Conservation (phyloP, 2,329 filamentous ascomycete species). For the Stemphylium beticola region DNA sequence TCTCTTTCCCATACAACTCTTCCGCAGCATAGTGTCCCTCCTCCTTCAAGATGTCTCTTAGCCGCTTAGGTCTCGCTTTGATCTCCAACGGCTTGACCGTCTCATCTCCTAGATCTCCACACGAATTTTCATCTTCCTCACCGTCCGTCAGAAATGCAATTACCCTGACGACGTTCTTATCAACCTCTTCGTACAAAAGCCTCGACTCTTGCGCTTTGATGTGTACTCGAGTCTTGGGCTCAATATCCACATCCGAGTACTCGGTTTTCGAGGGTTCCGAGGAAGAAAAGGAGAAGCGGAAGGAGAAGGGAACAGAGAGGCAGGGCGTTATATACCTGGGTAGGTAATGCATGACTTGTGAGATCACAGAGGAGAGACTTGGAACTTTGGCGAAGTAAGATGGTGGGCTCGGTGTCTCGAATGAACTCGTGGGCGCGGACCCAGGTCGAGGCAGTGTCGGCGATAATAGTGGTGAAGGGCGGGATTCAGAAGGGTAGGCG, state of each 20-base stretch:
- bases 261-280: background rate
- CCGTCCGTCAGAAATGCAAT: background rate
- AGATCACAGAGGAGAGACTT: background rate
- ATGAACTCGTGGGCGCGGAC: background rate
- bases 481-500: background rate
- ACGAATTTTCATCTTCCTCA: background rate
- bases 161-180: conserved; percentile 6
- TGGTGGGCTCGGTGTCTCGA: background rate
- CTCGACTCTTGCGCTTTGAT: background rate
- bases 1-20: conserved; percentile 8
- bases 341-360: background rate
- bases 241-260: background rate
- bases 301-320: background rate
- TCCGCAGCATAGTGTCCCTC: background rate
- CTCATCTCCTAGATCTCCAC: too few relatives aligned
- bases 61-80: conserved; percentile 11
- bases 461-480: background rate
- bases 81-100: background rate
- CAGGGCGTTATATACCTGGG: background rate
- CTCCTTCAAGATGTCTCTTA: conserved; percentile 4
- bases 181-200: accelerated
- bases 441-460: too few relatives aligned
- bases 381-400: background rate
- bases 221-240: background rate
- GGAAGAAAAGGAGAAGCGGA: too few relatives aligned